Conservation (phyloP, 495 filamentous ascomycete genomes). For the Podospora pseudocomata region DNA sequence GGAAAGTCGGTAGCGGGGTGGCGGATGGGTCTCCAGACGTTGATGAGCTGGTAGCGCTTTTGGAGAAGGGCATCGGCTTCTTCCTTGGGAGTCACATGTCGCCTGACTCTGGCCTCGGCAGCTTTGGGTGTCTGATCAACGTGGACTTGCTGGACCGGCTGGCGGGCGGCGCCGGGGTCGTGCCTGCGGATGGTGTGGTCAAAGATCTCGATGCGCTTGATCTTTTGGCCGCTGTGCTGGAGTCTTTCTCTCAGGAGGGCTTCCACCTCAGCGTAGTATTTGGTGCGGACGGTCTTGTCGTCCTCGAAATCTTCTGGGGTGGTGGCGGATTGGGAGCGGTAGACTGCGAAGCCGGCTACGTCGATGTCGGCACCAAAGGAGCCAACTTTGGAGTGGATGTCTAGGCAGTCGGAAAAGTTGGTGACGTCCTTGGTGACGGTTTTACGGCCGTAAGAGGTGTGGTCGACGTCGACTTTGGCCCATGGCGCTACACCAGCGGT, state of each 20-base stretch:
- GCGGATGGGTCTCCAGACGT: constrained; percentile 75
- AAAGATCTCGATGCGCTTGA: constrained; percentile 68
- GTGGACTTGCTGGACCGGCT: constrained; percentile 70
- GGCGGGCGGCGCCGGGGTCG: constrained; percentile 48
- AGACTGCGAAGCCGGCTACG: constrained; percentile 41
- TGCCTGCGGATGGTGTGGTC: constrained; percentile 80
- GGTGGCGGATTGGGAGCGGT: constrained; percentile 28
- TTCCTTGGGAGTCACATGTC: constrained; percentile 52
- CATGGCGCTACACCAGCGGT: constrained; percentile 31
- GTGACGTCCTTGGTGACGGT: constrained; percentile 30
- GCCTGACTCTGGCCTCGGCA: constrained; percentile 58
- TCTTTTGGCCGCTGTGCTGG: constrained; percentile 39
- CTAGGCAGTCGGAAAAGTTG: constrained; percentile 26
- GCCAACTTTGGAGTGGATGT: background rate
- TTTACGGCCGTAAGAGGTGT: constrained; percentile 28
- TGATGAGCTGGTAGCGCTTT: constrained; percentile 72
- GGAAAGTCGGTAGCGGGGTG: constrained; percentile 65
- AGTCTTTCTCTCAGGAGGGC: constrained; percentile 58
- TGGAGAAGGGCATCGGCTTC: constrained; percentile 55
- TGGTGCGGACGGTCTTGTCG: constrained; percentile 56
- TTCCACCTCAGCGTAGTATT: constrained; percentile 82
- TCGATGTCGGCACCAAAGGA: constrained; percentile 42
- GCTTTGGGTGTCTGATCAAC: constrained; percentile 75
- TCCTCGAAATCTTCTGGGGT: constrained; percentile 55
- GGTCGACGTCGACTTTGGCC: constrained; percentile 41